Base-by-base conservation (phyloP, 2,329 filamentous ascomycete genomes). In the Xylaria sp. region DNA sequence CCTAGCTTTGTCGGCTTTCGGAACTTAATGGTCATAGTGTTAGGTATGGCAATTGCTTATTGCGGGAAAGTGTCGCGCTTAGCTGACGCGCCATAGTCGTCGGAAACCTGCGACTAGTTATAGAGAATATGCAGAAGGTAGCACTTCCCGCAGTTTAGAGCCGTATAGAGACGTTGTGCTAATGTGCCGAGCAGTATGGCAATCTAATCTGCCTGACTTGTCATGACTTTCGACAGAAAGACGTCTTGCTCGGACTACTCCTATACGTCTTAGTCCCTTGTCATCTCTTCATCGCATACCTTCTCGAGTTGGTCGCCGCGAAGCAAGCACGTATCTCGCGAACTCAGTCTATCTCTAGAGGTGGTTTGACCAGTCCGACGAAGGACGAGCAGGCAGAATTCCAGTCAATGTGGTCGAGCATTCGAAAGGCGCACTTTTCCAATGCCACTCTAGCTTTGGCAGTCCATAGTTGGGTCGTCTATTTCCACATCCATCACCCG, bases 71-170 rank as follows among this genome's bases (percentile, higher is more conserved):
- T 38, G n/a, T 11, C 42, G 11, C 17, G 6, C 29, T 62, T 10
- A n/a, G 51, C 69, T 74, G 45, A 73, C 59, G 54, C 3, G 58
- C 47, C n/a, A 49, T 67, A 94, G 93, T 98, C 75, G 93, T 95
- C 56, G 96, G 94, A 74, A 99, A 99, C 77, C 81, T 99, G 58
- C 90, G 96, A 70, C 85, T 99, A 75, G 93, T 98, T 82, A 94
- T 99, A 76, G 96, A 98, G 80, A 99, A 99, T 77, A 93, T 95
- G 73, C 92, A 95, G 83, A 97, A 97, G 86, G 92, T 93, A 77
- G 68, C 11, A 13, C n/a, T 45, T 31, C 47, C 22, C 25, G 31
- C 31, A 47, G 10, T 45, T 25, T 15, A 42, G 61, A 75, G 65
- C 71, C 61, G 55, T 33, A 17, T 50, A 39, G 6, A 70, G 54